A percentile compares a stretch with the other conserved stretches of the same genome.
phyloP scores from a whole-genome alignment of 345 rosid genomes.

The Populus davidiana region DNA sequence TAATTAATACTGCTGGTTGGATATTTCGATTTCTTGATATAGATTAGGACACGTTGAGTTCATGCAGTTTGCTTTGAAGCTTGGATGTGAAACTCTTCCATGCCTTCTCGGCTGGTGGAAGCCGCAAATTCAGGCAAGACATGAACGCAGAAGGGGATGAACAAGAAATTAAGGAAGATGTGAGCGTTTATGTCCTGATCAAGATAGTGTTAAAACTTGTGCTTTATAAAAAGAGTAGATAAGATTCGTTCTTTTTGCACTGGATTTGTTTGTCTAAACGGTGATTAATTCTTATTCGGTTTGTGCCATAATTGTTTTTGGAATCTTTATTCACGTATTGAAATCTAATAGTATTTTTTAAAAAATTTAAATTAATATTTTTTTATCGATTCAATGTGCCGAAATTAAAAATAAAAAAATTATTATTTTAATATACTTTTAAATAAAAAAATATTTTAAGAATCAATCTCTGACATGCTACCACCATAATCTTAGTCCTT shows the following conservation, averaged over 20 bases:
- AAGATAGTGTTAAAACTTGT: neutral
- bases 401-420: too few relatives aligned
- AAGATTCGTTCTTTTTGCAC: neutral
- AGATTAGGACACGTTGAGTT: conserved; percentile 38
- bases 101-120: conserved; percentile 49
- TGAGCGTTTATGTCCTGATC: neutral
- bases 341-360: too few relatives aligned
- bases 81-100: conserved; percentile 70
- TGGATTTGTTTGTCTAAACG: neutral
- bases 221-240: conserved; percentile 8
- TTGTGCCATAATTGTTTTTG: neutral
- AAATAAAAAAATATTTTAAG: too few relatives aligned
- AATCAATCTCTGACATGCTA: too few relatives aligned
- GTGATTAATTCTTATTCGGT: conserved; percentile 29
- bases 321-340: too few relatives aligned
- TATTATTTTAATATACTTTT: too few relatives aligned
- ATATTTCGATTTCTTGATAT: conserved; percentile 24
- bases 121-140: conserved; percentile 52
- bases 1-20: neutral
- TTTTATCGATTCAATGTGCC: too few relatives aligned
- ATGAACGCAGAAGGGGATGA: conserved; percentile 19
- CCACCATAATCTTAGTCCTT: conserved; percentile 7
- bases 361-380: too few relatives aligned
- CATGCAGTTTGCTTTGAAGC: conserved; percentile 42
- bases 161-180: neutral